phyloP scores from a whole-genome alignment of 805 yeast genomes.

The Saturnispora besseyi region DNA sequence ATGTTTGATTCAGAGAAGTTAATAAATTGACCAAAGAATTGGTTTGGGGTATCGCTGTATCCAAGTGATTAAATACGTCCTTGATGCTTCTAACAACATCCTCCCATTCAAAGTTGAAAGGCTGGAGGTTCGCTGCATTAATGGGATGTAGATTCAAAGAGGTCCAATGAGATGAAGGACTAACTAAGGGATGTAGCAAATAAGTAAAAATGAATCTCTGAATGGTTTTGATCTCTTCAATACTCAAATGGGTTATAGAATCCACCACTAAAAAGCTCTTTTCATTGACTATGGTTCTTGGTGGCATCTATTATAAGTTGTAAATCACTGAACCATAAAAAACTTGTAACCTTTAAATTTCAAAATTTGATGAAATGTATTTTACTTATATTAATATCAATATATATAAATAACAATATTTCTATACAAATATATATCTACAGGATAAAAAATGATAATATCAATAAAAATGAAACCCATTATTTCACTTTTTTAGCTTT shows the following conservation, averaged over 20 bases:
- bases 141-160: constrained; percentile 1
- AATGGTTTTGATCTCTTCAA: background rate
- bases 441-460: background rate
- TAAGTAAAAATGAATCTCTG: constrained; percentile 2
- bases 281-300: background rate
- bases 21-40: background rate
- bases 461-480: constrained; percentile 1
- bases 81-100: constrained; percentile 2
- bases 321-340: background rate
- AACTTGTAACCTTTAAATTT: background rate
- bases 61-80: background rate
- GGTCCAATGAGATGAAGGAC: background rate
- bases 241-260: background rate
- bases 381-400: background rate
- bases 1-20: background rate
- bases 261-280: background rate
- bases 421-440: constrained; percentile 5
- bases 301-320: background rate
- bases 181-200: constrained; percentile 1
- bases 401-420: background rate
- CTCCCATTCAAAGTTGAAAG: background rate
- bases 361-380: background rate
- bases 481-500: constrained; percentile 92
- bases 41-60: background rate
- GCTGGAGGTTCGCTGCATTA: background rate